phyloP scores from a whole-genome alignment of 768 basidiomycete species.

The Mycena vulgaris region DNA sequence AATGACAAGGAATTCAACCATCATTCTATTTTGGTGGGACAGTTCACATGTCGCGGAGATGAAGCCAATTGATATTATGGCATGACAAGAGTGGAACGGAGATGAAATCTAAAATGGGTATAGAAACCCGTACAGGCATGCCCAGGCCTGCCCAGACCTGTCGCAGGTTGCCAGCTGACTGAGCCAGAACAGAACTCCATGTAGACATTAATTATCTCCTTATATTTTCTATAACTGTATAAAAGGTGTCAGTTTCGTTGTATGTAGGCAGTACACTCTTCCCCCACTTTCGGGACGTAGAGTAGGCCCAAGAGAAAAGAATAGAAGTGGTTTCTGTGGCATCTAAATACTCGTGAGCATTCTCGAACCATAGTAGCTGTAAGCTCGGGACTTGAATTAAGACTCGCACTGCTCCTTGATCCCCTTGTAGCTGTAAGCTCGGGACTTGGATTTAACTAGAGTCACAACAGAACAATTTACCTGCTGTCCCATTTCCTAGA shows the following conservation, averaged over 20 bases:
- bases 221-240: slow-evolving; percentile 7
- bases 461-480: too few species aligned
- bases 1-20: background rate
- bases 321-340: background rate
- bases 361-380: background rate
- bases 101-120: background rate
- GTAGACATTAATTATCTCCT: slow-evolving; percentile 11
- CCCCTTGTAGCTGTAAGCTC: too few species aligned
- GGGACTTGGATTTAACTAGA: too few species aligned
- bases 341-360: background rate
- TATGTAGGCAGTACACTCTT: slow-evolving; percentile 7
- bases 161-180: background rate
- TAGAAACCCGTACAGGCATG: background rate
- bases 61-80: background rate
- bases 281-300: background rate
- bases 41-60: background rate
- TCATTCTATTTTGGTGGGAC: background rate
- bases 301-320: background rate
- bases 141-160: background rate
- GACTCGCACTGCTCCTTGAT: too few species aligned
- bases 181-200: background rate
- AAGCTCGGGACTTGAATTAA: background rate
- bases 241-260: background rate
- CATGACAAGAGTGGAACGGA: background rate
- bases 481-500: background rate